Percentiles rank a stretch among this genome's conserved stretches.
These are phyloP conservation scores for Phytophthora uliginosa DNA, from an alignment of 352 stramenopile species.

Conservation along the genomic window DNA sequence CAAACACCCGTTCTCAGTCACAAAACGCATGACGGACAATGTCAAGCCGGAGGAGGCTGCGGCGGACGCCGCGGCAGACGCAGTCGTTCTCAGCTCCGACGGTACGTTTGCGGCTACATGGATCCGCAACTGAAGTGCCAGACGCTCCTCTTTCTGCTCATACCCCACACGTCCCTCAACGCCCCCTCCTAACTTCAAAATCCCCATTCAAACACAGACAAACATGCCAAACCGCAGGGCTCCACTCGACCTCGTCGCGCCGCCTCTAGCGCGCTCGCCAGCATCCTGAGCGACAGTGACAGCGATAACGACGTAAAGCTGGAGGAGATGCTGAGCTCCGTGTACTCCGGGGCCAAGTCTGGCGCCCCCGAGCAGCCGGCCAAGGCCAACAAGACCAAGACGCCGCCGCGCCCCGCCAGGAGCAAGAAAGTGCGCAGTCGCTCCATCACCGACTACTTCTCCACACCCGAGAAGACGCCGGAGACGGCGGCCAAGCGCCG, in stretches of 20 bases:
- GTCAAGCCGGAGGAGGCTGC: constrained; percentile 24
- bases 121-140: background rate
- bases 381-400: constrained; percentile 1
- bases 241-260: constrained; percentile 15
- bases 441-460: constrained; percentile 32
- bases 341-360: constrained; percentile 14
- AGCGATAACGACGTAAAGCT: constrained; percentile 48
- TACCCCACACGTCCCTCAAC: background rate
- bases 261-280: constrained; percentile 19
- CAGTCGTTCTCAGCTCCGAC: constrained; percentile 65
- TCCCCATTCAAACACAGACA: constrained; percentile 23
- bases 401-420: constrained; percentile 8
- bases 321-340: constrained; percentile 33
- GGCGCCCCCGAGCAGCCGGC: constrained; percentile 13
- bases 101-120: constrained; percentile 24
- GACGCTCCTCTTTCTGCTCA: constrained; percentile 7
- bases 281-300: constrained; percentile 39
- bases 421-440: constrained; percentile 32
- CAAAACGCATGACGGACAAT: constrained; percentile 26
- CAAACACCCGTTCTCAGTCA: background rate
- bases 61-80: constrained; percentile 21
- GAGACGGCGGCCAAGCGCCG: constrained; percentile 47
- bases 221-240: constrained; percentile 18
- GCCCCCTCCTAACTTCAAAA: background rate
- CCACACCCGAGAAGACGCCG: constrained; percentile 23